Evolutionary conservation across 148 eudicot species (phyloP).

Genomic region (Vaccinium myrtillus): DNA sequence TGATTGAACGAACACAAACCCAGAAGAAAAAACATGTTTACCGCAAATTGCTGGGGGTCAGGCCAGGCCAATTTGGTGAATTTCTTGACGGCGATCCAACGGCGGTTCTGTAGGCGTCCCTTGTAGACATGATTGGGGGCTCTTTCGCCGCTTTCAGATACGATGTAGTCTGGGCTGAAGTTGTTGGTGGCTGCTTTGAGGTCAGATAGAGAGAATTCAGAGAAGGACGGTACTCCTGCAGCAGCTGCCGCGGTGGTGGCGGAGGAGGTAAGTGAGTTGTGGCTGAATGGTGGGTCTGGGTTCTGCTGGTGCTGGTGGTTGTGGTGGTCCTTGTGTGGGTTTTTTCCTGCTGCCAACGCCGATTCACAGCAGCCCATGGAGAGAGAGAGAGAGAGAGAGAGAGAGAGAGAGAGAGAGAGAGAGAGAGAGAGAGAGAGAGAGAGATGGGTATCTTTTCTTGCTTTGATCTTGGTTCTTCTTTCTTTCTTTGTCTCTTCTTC

Average conservation of each 20-base stretch:
- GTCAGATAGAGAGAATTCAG: slow-evolving; percentile 58
- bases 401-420: background rate
- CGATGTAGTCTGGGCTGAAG: slow-evolving; percentile 65
- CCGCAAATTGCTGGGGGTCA: slow-evolving; percentile 82
- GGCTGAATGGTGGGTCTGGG: slow-evolving; percentile 22
- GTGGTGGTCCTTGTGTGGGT: slow-evolving; percentile 29
- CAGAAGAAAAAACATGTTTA: slow-evolving; percentile 12
- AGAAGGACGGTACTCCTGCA: slow-evolving; percentile 41
- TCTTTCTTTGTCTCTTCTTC: background rate
- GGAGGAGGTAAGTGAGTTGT: background rate
- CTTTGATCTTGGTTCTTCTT: background rate
- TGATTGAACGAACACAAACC: background rate
- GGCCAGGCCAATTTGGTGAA: slow-evolving; percentile 84
- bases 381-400: background rate
- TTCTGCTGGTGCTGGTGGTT: slow-evolving; percentile 18
- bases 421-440: slow-evolving; percentile 1
- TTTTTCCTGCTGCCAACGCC: slow-evolving; percentile 30
- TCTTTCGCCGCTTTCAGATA: slow-evolving; percentile 77
- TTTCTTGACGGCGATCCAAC: slow-evolving; percentile 85
- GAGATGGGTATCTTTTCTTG: slow-evolving; percentile 1
- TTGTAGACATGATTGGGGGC: slow-evolving; percentile 77
- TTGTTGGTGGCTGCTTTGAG: slow-evolving; percentile 65
- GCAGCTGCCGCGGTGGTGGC: slow-evolving; percentile 7
- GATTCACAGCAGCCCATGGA: slow-evolving; percentile 67
- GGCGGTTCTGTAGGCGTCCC: slow-evolving; percentile 57